Conservation (phyloP, 768 basidiomycete genomes). For the Pulveroboletus sp. region DNA sequence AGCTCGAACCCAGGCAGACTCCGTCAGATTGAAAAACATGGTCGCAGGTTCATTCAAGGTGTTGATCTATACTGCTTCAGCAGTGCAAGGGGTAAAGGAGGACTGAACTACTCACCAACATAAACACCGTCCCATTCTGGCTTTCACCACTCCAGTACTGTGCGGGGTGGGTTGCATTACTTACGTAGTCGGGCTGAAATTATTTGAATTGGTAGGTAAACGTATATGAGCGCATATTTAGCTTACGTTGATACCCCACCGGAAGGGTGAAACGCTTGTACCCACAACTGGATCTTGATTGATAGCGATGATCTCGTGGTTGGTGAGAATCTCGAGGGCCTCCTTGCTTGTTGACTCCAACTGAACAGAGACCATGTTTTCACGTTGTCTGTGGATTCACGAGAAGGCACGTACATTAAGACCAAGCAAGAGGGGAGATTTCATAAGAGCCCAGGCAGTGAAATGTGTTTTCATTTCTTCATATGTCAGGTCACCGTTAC, state of each 20-base stretch:
- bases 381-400: constrained; percentile 2
- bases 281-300: constrained; percentile 65
- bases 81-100: not conserved
- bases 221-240: not conserved
- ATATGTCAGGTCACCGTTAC: constrained; percentile 56
- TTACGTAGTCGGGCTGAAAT: constrained; percentile 34
- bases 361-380: constrained; percentile 24
- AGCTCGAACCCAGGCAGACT: constrained; percentile 68
- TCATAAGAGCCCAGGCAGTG: constrained; percentile 70
- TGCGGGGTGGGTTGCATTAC: constrained; percentile 50
- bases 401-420: constrained; percentile 42
- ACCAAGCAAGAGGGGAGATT: constrained; percentile 61
- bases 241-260: constrained; percentile 63
- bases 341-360: constrained; percentile 47
- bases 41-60: constrained; percentile 50
- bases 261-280: constrained; percentile 58
- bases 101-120: constrained; percentile 44
- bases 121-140: constrained; percentile 60
- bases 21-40: constrained; percentile 59
- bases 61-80: constrained; percentile 45
- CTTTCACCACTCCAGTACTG: constrained; percentile 68
- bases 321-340: constrained; percentile 53
- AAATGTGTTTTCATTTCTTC: constrained; percentile 69
- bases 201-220: not conserved
- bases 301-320: constrained; percentile 61